Base-by-base conservation (phyloP, 1,139 yeast genomes). In the Debaryomyces subglobosus region DNA sequence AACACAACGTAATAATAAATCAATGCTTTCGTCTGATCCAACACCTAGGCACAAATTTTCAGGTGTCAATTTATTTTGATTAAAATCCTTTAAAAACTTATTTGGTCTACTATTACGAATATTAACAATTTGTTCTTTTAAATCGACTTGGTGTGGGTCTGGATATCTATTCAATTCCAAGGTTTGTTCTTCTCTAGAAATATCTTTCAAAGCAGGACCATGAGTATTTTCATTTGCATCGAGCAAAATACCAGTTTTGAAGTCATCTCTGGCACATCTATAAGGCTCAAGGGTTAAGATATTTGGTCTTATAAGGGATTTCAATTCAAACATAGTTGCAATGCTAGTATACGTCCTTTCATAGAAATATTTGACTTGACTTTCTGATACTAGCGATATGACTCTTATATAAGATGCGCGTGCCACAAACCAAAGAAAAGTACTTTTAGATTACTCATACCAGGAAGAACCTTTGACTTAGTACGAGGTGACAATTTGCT, bases 161-260 rank as follows among this genome's bases (percentile, higher is more conserved):
- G 99, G 99, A 64, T 94, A 94, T 61, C 99, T 77, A 71, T 94
- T 86, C 59, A 94, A 79, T 46, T 84, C 85, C 55, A 81, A 64
- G 1, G 53, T 49, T 38, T 51, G 49, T 49, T 73, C 79, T 9
- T 55, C 56, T 3, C 51, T 48, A 1, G 69, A 57, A 12, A 67
- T 42, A 6, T 54, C 32, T 1, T 64, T 46, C 18, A 90, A 69
- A 0, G 96, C 84, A 1, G 97, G 95, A 0, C 99, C 99, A 63
- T 86, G 88, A 6, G 99, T 87, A 63, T 94, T 94, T 69, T 94
- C 99, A 63, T 95, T 94, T 47, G 99, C 99, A 68, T 94, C 99
- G 44, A 94, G 75, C 34, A 95, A 74, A 36, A 94, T 77, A 13
- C 98, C 99, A 29, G 79, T 90, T 53, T 83, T 86, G 71, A 84